Conservation (phyloP, 2,329 filamentous ascomycete genomes). For the Aspergillus fructus region DNA sequence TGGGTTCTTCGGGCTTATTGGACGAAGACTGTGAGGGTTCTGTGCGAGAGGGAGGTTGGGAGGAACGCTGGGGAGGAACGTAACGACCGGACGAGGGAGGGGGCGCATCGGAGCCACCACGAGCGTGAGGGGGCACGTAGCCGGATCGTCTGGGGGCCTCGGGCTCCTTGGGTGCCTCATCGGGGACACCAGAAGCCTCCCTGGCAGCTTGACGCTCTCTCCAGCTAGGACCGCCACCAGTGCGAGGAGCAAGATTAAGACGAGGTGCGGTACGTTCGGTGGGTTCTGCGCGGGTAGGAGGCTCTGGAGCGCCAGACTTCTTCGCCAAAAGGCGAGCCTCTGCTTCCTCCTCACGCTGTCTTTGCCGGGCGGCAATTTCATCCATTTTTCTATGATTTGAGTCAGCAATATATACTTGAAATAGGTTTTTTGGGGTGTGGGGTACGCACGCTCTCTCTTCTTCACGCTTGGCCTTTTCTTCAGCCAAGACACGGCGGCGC, state of each 20-base stretch:
- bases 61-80: constrained; percentile 26
- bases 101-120: constrained; percentile 30
- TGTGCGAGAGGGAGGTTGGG: constrained; percentile 24
- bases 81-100: constrained; percentile 34
- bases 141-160: constrained; percentile 32
- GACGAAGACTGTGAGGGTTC: constrained; percentile 21
- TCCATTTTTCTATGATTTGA: constrained; percentile 55
- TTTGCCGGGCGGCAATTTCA: constrained; percentile 65
- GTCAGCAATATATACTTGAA: constrained; percentile 33
- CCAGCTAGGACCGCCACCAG: constrained; percentile 52
- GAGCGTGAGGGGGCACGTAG: constrained; percentile 44
- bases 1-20: constrained; percentile 30
- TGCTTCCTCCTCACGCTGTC: constrained; percentile 83
- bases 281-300: constrained; percentile 47
- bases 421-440: constrained; percentile 2
- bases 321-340: constrained; percentile 70
- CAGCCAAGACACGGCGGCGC: constrained; percentile 68
- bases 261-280: constrained; percentile 53
- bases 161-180: constrained; percentile 28
- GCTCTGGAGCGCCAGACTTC: constrained; percentile 52
- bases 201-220: constrained; percentile 60
- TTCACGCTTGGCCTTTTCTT: constrained; percentile 65
- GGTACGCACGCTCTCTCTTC: constrained; percentile 57
- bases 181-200: constrained; percentile 25
- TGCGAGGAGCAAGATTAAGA: constrained; percentile 53